Evolutionary conservation across 306 rosid genomes (phyloP).

Genomic region (Parietaria judaica): DNA sequence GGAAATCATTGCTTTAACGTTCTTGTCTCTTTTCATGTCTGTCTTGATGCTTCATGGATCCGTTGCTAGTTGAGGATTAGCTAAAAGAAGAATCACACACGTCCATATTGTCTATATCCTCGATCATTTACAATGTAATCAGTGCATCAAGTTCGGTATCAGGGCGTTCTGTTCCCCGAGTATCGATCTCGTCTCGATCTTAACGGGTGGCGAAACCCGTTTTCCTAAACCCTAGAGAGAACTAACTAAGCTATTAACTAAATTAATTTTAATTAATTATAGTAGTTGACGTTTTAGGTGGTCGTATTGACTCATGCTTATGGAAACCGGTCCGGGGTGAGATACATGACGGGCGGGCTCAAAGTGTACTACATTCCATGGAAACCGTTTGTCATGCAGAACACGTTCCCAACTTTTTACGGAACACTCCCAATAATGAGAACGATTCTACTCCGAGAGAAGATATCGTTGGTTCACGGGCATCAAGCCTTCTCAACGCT

Average conservation of each 20-base stretch:
- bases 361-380: slow-evolving; percentile 91
- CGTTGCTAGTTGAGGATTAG: background rate
- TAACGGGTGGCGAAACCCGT: too few relatives aligned
- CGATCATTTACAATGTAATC: background rate
- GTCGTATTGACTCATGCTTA: slow-evolving; percentile 92
- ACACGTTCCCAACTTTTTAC: slow-evolving; percentile 68
- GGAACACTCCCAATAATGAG: slow-evolving; percentile 73
- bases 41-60: background rate
- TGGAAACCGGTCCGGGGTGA: slow-evolving; percentile 80
- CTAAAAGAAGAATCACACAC: background rate
- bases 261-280: too few relatives aligned
- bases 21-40: background rate
- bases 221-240: too few relatives aligned
- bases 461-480: slow-evolving; percentile 70
- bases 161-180: too few relatives aligned
- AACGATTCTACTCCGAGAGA: slow-evolving; percentile 77
- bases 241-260: too few relatives aligned
- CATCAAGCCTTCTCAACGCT: slow-evolving; percentile 96
- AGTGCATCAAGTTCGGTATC: too few relatives aligned
- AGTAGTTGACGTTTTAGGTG: slow-evolving; percentile 36
- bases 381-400: slow-evolving; percentile 84
- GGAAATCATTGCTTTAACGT: background rate
- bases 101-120: too few relatives aligned
- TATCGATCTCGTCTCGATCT: too few relatives aligned
- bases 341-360: slow-evolving; percentile 79